Percentiles rank a stretch among this genome's conserved stretches.
Evolutionary conservation across 345 rosid species (phyloP).

Genomic region (Boechera divaricarpa): DNA sequence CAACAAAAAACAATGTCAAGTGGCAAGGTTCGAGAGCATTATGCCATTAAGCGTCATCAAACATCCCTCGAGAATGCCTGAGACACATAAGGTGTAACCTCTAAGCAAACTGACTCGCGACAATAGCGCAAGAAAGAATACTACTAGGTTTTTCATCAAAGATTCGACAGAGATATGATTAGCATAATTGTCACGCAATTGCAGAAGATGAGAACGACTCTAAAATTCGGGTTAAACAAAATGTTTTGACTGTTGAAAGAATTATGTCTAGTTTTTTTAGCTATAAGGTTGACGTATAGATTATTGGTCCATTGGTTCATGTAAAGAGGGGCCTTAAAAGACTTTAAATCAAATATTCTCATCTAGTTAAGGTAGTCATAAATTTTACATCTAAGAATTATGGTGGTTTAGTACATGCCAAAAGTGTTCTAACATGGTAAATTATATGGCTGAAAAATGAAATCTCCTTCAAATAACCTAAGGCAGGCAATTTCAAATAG

Average conservation of each 20-base stretch:
- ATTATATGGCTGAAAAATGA: too few species aligned
- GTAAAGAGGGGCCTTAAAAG: not conserved
- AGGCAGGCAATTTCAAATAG: not conserved
- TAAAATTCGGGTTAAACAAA: too few species aligned
- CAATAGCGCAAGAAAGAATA: too few species aligned
- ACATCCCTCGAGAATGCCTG: not conserved
- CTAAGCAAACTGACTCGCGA: not conserved
- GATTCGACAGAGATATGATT: not conserved
- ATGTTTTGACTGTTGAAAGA: not conserved
- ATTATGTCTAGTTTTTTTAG: not conserved
- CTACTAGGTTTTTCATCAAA: too few species aligned
- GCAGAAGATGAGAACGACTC: not conserved
- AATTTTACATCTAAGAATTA: too few species aligned
- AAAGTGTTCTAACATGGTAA: too few species aligned
- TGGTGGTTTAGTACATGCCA: too few species aligned
- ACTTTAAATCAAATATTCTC: too few species aligned
- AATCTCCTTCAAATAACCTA: not conserved
- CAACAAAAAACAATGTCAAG: not conserved
- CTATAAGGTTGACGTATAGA: not conserved
- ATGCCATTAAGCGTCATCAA: too few species aligned
- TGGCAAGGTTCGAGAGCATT: not conserved
- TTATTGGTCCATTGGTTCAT: not conserved
- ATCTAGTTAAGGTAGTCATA: too few species aligned
- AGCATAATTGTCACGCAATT: not conserved
- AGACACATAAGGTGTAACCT: not conserved